Conservation (phyloP, 2,329 filamentous ascomycete species). For the Cladosporium sp. region DNA sequence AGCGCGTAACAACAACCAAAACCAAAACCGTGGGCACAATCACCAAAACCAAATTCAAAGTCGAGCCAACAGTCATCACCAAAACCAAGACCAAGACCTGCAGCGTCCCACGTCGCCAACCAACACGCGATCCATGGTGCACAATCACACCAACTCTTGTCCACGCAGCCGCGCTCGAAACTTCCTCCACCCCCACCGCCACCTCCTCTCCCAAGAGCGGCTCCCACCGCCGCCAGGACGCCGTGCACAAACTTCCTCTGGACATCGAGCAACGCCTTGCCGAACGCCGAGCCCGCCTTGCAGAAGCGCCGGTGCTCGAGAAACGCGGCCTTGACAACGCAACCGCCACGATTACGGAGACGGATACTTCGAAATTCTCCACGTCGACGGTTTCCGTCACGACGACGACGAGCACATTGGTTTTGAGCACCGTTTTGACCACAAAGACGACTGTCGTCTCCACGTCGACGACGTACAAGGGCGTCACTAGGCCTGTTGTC, state of each 20-base stretch:
- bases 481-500: slow-evolving; percentile 7
- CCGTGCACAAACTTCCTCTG: slow-evolving; percentile 8
- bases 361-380: slow-evolving; percentile 27
- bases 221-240: slow-evolving; percentile 8
- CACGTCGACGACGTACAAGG: slow-evolving; percentile 11
- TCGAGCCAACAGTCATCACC: slow-evolving; percentile 18
- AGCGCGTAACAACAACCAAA: slow-evolving; percentile 21
- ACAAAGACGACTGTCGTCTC: slow-evolving; percentile 8
- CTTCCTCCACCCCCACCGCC: slow-evolving; percentile 23
- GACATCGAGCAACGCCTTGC: slow-evolving; percentile 19
- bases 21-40: slow-evolving; percentile 30
- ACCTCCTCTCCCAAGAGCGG: slow-evolving; percentile 15
- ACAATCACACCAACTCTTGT: slow-evolving; percentile 4
- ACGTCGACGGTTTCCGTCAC: slow-evolving; percentile 26
- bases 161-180: slow-evolving; percentile 23
- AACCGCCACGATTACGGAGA: slow-evolving; percentile 30
- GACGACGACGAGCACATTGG: slow-evolving; percentile 1
- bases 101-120: slow-evolving; percentile 22
- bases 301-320: slow-evolving; percentile 13
- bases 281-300: slow-evolving; percentile 26
- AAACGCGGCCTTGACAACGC: slow-evolving; percentile 31
- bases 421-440: slow-evolving; percentile 3
- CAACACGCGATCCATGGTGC: slow-evolving; percentile 22
- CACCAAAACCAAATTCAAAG: slow-evolving; percentile 18
- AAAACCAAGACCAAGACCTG: slow-evolving; percentile 32